Evolutionary conservation across 345 rosid genomes (phyloP), one percentile per base, ranked within the genome.

Genomic region (Anastatica hierochuntica): DNA sequence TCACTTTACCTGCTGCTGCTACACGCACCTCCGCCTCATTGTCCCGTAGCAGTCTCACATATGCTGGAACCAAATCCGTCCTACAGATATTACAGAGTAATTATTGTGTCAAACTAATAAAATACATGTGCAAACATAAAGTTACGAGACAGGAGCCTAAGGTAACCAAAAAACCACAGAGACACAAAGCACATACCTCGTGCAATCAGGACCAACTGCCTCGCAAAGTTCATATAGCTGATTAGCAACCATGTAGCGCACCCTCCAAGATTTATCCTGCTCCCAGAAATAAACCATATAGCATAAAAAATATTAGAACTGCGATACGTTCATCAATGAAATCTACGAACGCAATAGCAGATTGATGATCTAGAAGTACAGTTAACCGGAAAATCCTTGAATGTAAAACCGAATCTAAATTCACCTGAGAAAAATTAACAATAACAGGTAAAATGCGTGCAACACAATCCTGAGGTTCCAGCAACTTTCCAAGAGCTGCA

Each of bases 1-100:
- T 88, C 23, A 88, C 95, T 80, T 88, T 88, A 7, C 98, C 95
- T n/a, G 95, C 94, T 55, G 98, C 96, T 45, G 98, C 98, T 63
- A 88, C 88, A 35, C 98, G 83, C 45, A 92, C 98, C 81, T 92
- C 98, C 70, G 98, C 98, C 67, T 92, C 98, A 77, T 88, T 92
- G 77, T 92, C 98, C 14, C 94, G 85, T 44, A 92, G 95, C 66
- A 92, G 63, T 51, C 88, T 82, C 58, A 84, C 96, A 68, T 88
- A 92, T 50, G 98, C 96, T 62, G 96, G 98, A 49, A 88, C 95
- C 76, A 92, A 69, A 58, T 85, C 94, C 66, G 75, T 65, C 76
- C 98, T 92, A 51, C 9, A 38, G 29, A 58, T 40, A 51, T 20
- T 8, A 14, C 17, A 45, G n/a, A 34, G 57, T 14, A 43, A 48